These are phyloP conservation scores for Tulasnella sp. DNA, from an alignment of 768 basidiomycete species.

Conservation along the genomic window DNA sequence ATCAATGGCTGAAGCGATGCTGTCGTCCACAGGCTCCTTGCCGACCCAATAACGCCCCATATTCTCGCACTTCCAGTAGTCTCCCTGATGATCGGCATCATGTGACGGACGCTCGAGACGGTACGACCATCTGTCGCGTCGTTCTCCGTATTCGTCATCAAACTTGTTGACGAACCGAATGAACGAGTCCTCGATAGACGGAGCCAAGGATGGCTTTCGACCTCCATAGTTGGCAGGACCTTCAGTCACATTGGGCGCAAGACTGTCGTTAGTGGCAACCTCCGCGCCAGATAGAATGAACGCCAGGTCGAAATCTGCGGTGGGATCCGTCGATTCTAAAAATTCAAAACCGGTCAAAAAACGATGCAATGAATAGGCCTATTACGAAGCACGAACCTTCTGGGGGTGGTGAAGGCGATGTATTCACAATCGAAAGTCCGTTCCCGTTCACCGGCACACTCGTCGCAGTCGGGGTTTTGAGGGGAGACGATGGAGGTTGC, in stretches of 20 bases:
- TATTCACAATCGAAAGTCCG: background rate
- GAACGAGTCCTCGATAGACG: slow-evolving; percentile 23
- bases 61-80: slow-evolving; percentile 54
- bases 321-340: background rate
- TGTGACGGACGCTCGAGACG: slow-evolving; percentile 16
- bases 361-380: background rate
- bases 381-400: background rate
- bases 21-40: slow-evolving; percentile 16
- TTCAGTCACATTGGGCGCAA: background rate
- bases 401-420: background rate
- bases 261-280: background rate
- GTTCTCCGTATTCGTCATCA: slow-evolving; percentile 27
- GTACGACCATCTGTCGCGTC: slow-evolving; percentile 28
- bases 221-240: background rate
- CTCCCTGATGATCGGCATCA: slow-evolving; percentile 20
- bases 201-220: slow-evolving; percentile 5
- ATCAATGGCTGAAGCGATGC: background rate
- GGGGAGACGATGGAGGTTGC: background rate
- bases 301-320: slow-evolving; percentile 29
- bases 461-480: background rate
- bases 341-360: background rate
- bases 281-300: slow-evolving; percentile 23
- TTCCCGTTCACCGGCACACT: no score
- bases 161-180: slow-evolving; percentile 28
- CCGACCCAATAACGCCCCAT: slow-evolving; percentile 56